Percentiles rank a stretch among this genome's conserved stretches.
Conservation (phyloP, 83 land plant species). For the Picea engelmannii region DNA sequence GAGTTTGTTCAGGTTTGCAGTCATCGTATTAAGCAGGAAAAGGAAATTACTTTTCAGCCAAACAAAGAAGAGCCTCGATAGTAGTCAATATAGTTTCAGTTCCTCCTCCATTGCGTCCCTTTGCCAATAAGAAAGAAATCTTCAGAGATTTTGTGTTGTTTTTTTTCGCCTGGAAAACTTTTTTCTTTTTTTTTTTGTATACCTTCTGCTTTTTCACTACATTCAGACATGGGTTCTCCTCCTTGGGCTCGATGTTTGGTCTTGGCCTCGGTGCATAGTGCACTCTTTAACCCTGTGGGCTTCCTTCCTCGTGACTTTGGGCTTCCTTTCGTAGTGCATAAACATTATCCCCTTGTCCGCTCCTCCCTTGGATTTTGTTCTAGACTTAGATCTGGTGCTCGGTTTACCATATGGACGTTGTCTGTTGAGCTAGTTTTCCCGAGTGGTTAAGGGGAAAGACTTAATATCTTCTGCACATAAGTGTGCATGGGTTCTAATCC, state of each 20-base stretch:
- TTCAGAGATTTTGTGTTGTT: slow-evolving; percentile 6
- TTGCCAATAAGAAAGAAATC: slow-evolving; percentile 9
- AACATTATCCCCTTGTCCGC: no score
- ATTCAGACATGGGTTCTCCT: background rate
- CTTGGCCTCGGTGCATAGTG: no score
- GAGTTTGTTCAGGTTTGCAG: background rate
- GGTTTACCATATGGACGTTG: no score
- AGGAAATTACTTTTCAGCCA: slow-evolving; percentile 4
- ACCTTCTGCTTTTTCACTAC: background rate
- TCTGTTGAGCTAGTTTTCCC: slow-evolving; percentile 67
- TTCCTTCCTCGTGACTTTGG: no score
- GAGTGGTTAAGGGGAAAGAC: slow-evolving; percentile 95
- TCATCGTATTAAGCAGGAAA: background rate
- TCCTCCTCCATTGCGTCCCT: background rate
- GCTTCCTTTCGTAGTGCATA: no score
- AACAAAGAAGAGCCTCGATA: no score
- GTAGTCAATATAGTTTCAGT: background rate
- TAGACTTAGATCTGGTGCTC: no score
- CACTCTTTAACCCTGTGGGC: no score
- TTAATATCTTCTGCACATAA: slow-evolving; percentile 87
- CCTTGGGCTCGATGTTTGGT: no score
- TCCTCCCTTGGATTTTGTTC: no score
- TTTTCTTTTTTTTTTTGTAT: background rate
- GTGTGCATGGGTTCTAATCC: slow-evolving; percentile 97
- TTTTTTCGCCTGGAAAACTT: background rate